Conservation (phyloP, 129 eudicot species). For the Pittosporum tobira region DNA sequence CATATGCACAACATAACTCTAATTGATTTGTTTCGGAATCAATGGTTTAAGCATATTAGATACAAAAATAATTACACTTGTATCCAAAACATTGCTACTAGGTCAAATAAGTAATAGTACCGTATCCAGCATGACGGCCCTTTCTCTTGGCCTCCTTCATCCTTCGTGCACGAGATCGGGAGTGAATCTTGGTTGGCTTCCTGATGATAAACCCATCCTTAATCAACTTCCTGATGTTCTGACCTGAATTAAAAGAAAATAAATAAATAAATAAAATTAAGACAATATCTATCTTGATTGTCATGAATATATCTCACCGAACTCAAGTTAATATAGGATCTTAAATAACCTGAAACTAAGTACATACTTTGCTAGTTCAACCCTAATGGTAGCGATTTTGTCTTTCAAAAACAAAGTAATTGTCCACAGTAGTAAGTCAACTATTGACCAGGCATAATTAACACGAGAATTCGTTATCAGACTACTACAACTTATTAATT, state of each 20-base stretch:
- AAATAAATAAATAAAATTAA: no score
- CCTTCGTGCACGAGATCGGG: constrained; percentile 79
- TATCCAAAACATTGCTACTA: not conserved
- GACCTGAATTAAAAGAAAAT: constrained; percentile 33
- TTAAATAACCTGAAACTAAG: no score
- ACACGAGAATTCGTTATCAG: no score
- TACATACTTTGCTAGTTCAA: no score
- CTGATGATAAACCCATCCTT: constrained; percentile 86
- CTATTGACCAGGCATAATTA: no score
- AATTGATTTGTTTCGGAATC: not conserved
- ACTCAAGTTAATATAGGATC: no score
- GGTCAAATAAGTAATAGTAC: constrained; percentile 13
- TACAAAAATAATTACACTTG: not conserved
- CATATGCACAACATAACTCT: not conserved
- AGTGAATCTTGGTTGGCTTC: constrained; percentile 81
- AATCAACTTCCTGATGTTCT: constrained; percentile 69
- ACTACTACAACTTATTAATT: no score
- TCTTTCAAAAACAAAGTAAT: no score
- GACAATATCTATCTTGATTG: no score
- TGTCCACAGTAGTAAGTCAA: no score
- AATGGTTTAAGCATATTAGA: not conserved
- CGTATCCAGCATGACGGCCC: constrained; percentile 84
- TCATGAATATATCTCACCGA: no score
- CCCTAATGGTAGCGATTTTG: no score
- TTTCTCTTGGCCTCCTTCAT: constrained; percentile 74